Base-by-base conservation (phyloP, 805 yeast genomes). In the Schizosaccharomyces cryophilus region DNA sequence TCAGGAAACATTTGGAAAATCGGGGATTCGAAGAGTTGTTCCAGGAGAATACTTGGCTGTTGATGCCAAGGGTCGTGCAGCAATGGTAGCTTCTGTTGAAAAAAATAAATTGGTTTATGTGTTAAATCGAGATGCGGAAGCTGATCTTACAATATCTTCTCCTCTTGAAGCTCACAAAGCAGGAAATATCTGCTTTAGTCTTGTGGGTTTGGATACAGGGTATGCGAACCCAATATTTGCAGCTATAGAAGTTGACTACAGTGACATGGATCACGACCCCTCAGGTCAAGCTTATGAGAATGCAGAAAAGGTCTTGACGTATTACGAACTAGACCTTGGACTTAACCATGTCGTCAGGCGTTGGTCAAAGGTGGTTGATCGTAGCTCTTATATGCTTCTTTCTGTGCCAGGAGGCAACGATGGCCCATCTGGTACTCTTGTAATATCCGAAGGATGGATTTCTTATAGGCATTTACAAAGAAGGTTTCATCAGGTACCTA, bases 201-300 rank as follows among this genome's bases (percentile, higher is more conserved):
- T 82, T 1, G 70, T 78, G 19, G 83, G 84, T 0, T 68, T 90
- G 59, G 95, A 88, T 68, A 84, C 83, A 1, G 85, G 83, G 0
- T 83, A 76, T 69, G 93, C 84, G 21, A 88, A 87, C 67, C 97
- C 97, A 0, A 68, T 80, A 9, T 90, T 89, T 77, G 94, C 87
- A 0, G 77, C 89, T 0, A 71, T 93, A 6, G 97, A 90, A 67
- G 71, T 78, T 6, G 83, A 80, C 61, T 76, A 79, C 62, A 67
- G 73, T 5, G 73, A 71, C 0, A 72, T 72, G 40, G 67, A 69
- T 38, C 67, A 66, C 24, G 67, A 67, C 30, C 60, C 62, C 1
- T 56, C 66, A 17, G 65, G 66, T 55, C 62, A 61, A 63, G 67
- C 63, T 51, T 61, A 62, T 5, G 58, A 62, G 5, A 60, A 61